Base-by-base conservation (phyloP, 2,329 filamentous ascomycete genomes). In the Waltergamsia citrina region DNA sequence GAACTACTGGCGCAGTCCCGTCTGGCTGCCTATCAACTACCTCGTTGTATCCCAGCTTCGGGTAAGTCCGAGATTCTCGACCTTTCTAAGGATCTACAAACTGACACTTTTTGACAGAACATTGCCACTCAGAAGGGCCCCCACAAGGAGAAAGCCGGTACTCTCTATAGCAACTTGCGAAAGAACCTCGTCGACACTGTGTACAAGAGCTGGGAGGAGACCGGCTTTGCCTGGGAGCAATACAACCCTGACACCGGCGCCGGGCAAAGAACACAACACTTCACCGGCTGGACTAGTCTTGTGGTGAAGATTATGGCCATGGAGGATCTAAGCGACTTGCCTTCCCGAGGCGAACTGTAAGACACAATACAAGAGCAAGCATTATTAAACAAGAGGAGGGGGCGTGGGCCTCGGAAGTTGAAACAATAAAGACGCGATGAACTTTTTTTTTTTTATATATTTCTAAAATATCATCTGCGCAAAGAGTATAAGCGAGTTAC, bases 1-100 rank as follows among this genome's bases (percentile, higher is more conserved):
- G 64, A 95, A 98, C 58, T 98, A 98, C 65, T 98, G 92, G 90
- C 75, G 87, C 41, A 84, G 85, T 43, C 87, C 92, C 0, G 73
- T 96, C 17, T 96, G 90, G 90, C 83, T 96, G 51, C 92, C 92
- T 52, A 87, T 96, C 44, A 96, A 96, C 62, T 96, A 94, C 57
- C 66, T 96, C 47, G 78, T 84, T 33, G 62, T 95, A 34, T 74
- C 79, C 44, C 78, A 85, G 51, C 75, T 96, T 20, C 68, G 80
- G 44, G 84, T 88, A 68, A 65, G 81, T 70, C n/a, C 18, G 14
- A 19, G 17, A 15, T 12, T 8, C 12, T 15, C 20, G n/a, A 11
- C 22, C 23, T 22, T 21, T 21, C 18, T 17, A n/a, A n/a, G n/a
- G n/a, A n/a, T 11, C 8, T 19, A 6, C 29, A 20, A n/a, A 30